Percentiles rank a stretch among this genome's conserved stretches.
phyloP scores from a whole-genome alignment of 176 grass and related monocot genomes.

The Eragrostis nindensis region DNA sequence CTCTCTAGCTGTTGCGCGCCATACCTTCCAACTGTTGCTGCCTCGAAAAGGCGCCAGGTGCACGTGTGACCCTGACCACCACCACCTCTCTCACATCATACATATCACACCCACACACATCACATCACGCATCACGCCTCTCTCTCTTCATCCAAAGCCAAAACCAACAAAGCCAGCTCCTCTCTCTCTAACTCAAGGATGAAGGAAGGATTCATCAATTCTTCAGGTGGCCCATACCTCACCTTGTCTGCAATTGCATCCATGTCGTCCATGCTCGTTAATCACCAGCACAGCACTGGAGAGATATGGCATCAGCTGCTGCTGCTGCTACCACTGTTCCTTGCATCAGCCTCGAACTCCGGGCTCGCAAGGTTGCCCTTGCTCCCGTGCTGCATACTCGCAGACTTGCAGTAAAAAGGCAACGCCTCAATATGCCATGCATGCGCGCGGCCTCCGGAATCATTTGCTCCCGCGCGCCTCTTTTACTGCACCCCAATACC shows the following conservation, averaged over 20 bases:
- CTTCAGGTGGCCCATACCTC: constrained; percentile 45
- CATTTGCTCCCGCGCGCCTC: constrained; percentile 28
- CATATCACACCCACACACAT: constrained; percentile 54
- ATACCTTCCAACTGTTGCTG: constrained; percentile 68
- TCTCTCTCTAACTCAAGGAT: not conserved
- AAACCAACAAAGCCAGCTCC: no score
- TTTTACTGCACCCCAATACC: not conserved
- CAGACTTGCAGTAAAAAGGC: constrained; percentile 25
- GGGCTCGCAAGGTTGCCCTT: constrained; percentile 17
- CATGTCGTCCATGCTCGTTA: constrained; percentile 56
- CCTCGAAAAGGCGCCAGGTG: constrained; percentile 59
- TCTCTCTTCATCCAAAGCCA: not conserved
- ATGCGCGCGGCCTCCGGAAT: constrained; percentile 37
- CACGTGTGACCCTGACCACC: constrained; percentile 56
- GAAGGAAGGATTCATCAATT: constrained; percentile 16
- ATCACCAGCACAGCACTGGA: constrained; percentile 34
- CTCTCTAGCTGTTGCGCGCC: constrained; percentile 58
- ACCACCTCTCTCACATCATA: constrained; percentile 48
- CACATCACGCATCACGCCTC: constrained; percentile 22
- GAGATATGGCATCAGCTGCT: constrained; percentile 10
- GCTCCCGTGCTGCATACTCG: constrained; percentile 12
- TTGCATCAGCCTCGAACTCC: constrained; percentile 66
- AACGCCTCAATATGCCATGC: constrained; percentile 21
- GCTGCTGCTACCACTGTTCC: constrained; percentile 40
- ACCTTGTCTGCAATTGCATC: constrained; percentile 24